Evolutionary conservation across 106 monocot species (phyloP), one percentile per base, ranked within the genome.

Genomic region (Hemerocallis citrina): DNA sequence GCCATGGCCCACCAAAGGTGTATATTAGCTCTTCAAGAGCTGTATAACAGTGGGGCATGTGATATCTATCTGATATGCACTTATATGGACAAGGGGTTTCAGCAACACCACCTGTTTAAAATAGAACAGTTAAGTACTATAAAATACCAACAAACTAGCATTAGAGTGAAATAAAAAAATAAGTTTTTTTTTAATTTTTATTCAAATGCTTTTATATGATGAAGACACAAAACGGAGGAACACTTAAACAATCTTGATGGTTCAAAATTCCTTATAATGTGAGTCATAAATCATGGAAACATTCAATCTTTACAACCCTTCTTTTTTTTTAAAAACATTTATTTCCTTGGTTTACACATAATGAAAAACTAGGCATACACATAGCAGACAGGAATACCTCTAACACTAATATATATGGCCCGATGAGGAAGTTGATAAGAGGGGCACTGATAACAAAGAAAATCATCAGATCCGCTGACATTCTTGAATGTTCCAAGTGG

Each of bases 1-100:
- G 43, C 96, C 96, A 96, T 16, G 96, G 96, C 41, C 96, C 96
- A 43, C 96, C 96, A 81, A 96, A 96, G 68, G 96, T 96, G 40
- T 91, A 77, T 51, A 96, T 91, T 33, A 96, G 75, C 74, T 96
- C 96, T 73, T 96, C 96, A 20, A 96, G 74, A 61, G 96, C 81
- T 50, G 96, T 96, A 64, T 96, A 96, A 69, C 96, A 96, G 38
- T 79, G 91, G 33, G 96, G 96, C 96, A 96, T 87, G 57, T 88
- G 96, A 65, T 96, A 96, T 74, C 96, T 78, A 11, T 84, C 87
- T 43, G 96, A 91, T 33, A 91, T 36, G 38, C 96, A 96, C 65
- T 82, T 77, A 56, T 91, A 96, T 45, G 91, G 96, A 48, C 96
- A 96, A 51, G 96, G 91, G 33, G 77, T 77, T 57, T 74, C 81